Percentiles rank a stretch among this genome's conserved stretches.
phyloP scores from a whole-genome alignment of 108 stramenopile species.

The Conticribra weissflogii region DNA sequence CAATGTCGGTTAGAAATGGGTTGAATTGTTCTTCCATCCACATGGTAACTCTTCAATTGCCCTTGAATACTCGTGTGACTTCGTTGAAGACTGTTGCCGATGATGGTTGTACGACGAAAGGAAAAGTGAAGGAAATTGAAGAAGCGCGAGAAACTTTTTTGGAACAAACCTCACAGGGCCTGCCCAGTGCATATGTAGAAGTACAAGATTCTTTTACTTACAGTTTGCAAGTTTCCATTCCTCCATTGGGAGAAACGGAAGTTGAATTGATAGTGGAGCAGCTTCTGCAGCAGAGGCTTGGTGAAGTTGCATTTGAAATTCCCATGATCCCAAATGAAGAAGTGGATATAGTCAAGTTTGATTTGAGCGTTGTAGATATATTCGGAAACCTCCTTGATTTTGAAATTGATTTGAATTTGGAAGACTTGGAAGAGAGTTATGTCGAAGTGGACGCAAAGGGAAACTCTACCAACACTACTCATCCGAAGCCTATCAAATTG shows the following conservation, averaged over 20 bases:
- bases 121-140: constrained; percentile 9
- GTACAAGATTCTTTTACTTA: constrained; percentile 10
- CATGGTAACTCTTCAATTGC: constrained; percentile 9
- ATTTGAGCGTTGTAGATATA: constrained; percentile 12
- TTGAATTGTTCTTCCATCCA: constrained; percentile 21
- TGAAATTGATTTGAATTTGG: constrained; percentile 1
- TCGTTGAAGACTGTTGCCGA: constrained; percentile 8
- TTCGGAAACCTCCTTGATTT: constrained; percentile 5
- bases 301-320: constrained; percentile 10
- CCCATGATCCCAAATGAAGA: constrained; percentile 18
- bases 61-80: constrained; percentile 10
- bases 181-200: constrained; percentile 18
- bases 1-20: constrained; percentile 12
- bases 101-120: constrained; percentile 8
- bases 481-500: background rate
- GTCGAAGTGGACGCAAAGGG: too few relatives aligned
- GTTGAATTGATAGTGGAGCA: constrained; percentile 18
- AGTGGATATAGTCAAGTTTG: constrained; percentile 13
- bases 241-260: constrained; percentile 5
- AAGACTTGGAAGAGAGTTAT: background rate
- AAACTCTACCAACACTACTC: background rate
- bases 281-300: constrained; percentile 6
- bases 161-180: constrained; percentile 5
- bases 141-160: constrained; percentile 13
- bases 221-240: constrained; percentile 14